phyloP scores from a whole-genome alignment of 495 filamentous ascomycete species.

The Podospora sp. region DNA sequence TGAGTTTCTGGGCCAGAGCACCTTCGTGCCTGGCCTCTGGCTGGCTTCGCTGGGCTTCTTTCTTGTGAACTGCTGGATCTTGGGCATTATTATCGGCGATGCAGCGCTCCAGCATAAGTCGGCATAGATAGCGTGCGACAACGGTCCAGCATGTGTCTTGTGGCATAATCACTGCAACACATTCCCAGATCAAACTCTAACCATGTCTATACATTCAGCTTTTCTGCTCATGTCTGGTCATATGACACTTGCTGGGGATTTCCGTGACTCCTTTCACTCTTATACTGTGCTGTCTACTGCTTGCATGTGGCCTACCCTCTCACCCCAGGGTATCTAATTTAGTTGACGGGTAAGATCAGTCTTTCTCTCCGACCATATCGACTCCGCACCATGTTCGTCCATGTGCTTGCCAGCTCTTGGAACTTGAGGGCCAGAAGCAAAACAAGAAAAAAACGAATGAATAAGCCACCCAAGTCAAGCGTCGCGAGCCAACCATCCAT shows the following conservation, averaged over 20 bases:
- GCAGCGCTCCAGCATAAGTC: constrained; percentile 29
- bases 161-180: no score
- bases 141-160: no score
- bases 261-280: background rate
- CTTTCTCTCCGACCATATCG: constrained; percentile 5
- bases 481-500: background rate
- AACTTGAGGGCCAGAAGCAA: background rate
- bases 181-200: no score
- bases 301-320: background rate
- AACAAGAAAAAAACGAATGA: background rate
- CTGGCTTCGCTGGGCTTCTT: constrained; percentile 77
- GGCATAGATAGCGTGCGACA: background rate
- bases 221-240: background rate
- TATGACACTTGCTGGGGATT: background rate
- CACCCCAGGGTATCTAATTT: background rate
- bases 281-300: background rate
- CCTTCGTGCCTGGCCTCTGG: constrained; percentile 84
- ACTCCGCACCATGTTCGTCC: constrained; percentile 7
- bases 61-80: constrained; percentile 79
- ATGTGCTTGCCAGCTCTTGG: background rate
- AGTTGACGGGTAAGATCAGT: background rate
- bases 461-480: background rate
- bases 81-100: constrained; percentile 78
- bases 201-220: no score
- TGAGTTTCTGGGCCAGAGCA: constrained; percentile 85